These are phyloP conservation scores for Phialophora chinensis DNA, from an alignment of 2,329 filamentous ascomycete species.

Conservation along the genomic window DNA sequence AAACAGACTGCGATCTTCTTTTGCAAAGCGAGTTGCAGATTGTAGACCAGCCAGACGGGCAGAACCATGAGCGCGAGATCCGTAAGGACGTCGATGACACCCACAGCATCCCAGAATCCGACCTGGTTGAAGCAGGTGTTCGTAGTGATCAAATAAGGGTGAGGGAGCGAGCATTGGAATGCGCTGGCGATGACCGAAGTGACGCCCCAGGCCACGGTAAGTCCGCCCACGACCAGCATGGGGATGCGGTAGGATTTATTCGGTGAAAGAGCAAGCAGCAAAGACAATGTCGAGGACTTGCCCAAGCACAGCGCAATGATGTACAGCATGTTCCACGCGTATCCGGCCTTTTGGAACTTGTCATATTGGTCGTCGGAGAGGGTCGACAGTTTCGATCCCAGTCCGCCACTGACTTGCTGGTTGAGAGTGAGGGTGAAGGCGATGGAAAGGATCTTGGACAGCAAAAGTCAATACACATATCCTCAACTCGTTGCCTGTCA, in stretches of 20 bases:
- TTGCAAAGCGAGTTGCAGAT: constrained; percentile 33
- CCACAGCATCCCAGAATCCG: constrained; percentile 35
- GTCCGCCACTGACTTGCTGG: constrained; percentile 34
- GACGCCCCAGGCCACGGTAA: constrained; percentile 33
- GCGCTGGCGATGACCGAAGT: constrained; percentile 33
- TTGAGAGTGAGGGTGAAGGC: constrained; percentile 37
- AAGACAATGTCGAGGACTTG: constrained; percentile 24
- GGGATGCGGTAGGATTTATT: constrained; percentile 26
- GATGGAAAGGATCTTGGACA: constrained; percentile 20
- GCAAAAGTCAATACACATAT: neutral
- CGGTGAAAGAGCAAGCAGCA: constrained; percentile 25
- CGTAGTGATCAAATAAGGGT: constrained; percentile 27
- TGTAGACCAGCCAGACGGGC: constrained; percentile 36
- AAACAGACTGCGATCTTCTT: constrained; percentile 37
- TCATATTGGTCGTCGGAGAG: constrained; percentile 17
- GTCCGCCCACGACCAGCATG: constrained; percentile 28
- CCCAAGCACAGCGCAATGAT: constrained; percentile 21
- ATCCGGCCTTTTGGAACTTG: constrained; percentile 35
- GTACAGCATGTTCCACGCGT: constrained; percentile 38
- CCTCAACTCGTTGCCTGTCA: neutral
- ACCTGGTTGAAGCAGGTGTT: constrained; percentile 36
- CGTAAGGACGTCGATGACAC: constrained; percentile 34
- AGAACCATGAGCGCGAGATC: constrained; percentile 37
- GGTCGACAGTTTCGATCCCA: constrained; percentile 32
- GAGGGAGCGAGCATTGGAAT: constrained; percentile 37